phyloP scores from a whole-genome alignment of 2,329 filamentous ascomycete genomes.

The Paecilomyces dactylethromorphus region DNA sequence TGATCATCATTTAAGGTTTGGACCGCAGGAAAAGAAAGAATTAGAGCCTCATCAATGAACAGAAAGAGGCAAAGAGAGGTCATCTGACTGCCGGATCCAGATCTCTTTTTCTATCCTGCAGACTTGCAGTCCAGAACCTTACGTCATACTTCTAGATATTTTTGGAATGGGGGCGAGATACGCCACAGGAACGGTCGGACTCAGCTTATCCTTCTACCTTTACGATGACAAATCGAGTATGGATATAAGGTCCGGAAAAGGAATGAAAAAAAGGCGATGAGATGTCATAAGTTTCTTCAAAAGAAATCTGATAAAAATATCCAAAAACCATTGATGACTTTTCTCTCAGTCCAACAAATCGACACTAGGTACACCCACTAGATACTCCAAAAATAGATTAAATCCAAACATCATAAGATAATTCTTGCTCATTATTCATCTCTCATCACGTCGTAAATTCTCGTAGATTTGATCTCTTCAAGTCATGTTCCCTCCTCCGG shows the following conservation, averaged over 20 bases:
- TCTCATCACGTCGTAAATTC: not conserved
- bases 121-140: not conserved
- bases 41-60: not conserved
- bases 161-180: not conserved
- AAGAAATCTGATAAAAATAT: not conserved
- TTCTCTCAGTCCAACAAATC: not conserved
- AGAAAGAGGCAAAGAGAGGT: not conserved
- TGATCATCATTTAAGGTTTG: not conserved
- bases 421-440: not conserved
- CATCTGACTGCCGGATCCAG: not conserved
- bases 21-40: not conserved
- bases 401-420: not conserved
- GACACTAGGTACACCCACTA: no score
- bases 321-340: not conserved
- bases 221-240: not conserved
- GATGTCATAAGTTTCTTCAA: not conserved
- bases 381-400: not conserved
- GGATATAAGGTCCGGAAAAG: no score
- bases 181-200: not conserved
- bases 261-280: not conserved
- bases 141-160: not conserved
- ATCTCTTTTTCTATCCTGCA: not conserved
- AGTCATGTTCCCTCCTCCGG: no score
- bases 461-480: not conserved
- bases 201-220: not conserved